These are phyloP conservation scores for Yamagishiella unicocca DNA, from an alignment of 139 green algal species.

Conservation along the genomic window DNA sequence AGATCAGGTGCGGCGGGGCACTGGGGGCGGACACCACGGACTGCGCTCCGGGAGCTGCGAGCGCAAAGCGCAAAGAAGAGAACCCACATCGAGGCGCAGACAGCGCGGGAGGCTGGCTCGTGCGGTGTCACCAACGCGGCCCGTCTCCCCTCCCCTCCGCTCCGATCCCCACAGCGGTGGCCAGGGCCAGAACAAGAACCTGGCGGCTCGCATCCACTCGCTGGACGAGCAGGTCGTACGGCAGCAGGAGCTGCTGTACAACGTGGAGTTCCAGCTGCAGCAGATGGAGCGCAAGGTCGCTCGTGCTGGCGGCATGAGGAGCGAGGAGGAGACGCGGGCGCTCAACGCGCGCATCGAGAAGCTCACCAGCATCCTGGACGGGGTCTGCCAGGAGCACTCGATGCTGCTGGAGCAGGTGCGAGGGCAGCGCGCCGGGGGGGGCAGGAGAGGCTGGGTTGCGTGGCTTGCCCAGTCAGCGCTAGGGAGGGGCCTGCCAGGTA, in stretches of 20 bases:
- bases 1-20: conserved; percentile 66
- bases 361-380: conserved; percentile 72
- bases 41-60: no score
- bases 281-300: conserved; percentile 88
- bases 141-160: no score
- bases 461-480: no score
- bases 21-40: no score
- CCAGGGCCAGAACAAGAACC: conserved; percentile 83
- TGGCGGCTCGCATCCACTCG: conserved; percentile 66
- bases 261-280: conserved; percentile 86
- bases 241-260: conserved; percentile 92
- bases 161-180: conserved; percentile 56
- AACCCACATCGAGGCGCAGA: no score
- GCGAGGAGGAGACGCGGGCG: conserved; percentile 83
- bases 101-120: no score
- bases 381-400: conserved; percentile 71
- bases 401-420: conserved; percentile 81
- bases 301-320: conserved; percentile 79
- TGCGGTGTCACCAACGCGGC: no score
- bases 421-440: background rate
- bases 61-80: no score
- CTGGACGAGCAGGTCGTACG: conserved; percentile 80
- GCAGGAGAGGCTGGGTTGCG: no score
- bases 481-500: no score
- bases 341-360: conserved; percentile 79